Conservation (phyloP, 768 basidiomycete genomes). For the Glaciozyma antarctica region DNA sequence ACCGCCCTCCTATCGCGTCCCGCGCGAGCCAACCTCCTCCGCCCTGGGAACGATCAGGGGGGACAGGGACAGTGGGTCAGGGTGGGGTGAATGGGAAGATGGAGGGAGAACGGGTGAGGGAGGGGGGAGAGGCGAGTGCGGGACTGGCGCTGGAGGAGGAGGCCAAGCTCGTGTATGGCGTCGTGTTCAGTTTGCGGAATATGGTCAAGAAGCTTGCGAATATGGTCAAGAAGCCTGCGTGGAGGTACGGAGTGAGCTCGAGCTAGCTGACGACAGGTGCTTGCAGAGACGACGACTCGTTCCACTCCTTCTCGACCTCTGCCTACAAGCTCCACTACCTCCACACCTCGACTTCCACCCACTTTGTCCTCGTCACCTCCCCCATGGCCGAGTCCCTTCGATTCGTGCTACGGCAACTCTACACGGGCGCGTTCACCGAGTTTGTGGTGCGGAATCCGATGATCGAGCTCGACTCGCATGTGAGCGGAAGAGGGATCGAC, state of each 20-base stretch:
- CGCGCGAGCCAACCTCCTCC: conserved; percentile 58
- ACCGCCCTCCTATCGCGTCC: conserved; percentile 72
- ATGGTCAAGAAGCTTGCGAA: conserved; percentile 92
- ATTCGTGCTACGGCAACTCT: conserved; percentile 73
- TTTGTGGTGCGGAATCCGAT: conserved; percentile 89
- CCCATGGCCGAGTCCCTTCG: conserved; percentile 44
- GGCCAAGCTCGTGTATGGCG: conserved; percentile 92
- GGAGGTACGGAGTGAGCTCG: conserved; percentile 34
- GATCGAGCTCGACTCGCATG: conserved; percentile 53
- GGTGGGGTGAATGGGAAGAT: conserved; percentile 13
- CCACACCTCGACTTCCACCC: conserved; percentile 84
- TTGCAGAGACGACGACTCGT: conserved; percentile 69
- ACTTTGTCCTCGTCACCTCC: conserved; percentile 84
- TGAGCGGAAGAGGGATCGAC: conserved; percentile 70
- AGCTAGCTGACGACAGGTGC: not conserved
- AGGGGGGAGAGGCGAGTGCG: conserved; percentile 41
- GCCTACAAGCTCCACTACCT: conserved; percentile 87
- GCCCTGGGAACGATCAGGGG: conserved; percentile 47
- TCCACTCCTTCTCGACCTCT: conserved; percentile 81
- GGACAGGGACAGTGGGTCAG: not conserved
- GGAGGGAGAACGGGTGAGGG: not conserved
- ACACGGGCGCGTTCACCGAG: conserved; percentile 86
- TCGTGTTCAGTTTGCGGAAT: conserved; percentile 77
- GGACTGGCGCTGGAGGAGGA: conserved; percentile 91
- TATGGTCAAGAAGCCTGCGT: conserved; percentile 89